Conservation (phyloP, 129 eudicot species). For the Glebionis coronaria region DNA sequence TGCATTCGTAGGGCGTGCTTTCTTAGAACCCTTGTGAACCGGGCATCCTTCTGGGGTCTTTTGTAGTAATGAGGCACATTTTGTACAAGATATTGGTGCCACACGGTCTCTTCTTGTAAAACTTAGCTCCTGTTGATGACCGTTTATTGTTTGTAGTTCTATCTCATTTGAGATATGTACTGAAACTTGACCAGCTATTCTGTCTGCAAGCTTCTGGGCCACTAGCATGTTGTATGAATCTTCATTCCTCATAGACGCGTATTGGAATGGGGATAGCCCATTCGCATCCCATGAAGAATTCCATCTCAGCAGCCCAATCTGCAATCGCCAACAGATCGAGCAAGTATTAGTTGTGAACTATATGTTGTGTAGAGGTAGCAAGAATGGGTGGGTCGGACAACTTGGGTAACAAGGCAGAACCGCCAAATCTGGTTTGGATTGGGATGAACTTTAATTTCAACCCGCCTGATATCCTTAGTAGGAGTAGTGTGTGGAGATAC, state of each 20-base stretch:
- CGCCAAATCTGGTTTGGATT: no score
- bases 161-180: constrained; percentile 52
- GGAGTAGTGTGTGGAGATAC: no score
- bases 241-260: constrained; percentile 73
- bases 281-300: constrained; percentile 61
- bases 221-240: constrained; percentile 67
- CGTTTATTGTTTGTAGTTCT: constrained; percentile 30
- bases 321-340: background rate
- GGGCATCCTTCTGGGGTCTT: constrained; percentile 41
- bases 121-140: constrained; percentile 25
- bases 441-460: no score
- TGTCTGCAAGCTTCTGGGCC: constrained; percentile 61
- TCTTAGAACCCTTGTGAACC: constrained; percentile 41
- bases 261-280: constrained; percentile 73
- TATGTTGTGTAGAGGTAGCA: background rate
- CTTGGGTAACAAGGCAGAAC: no score
- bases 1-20: constrained; percentile 4
- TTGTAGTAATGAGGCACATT: constrained; percentile 52
- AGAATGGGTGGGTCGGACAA: background rate
- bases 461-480: no score
- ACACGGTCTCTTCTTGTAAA: constrained; percentile 24
- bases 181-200: constrained; percentile 60
- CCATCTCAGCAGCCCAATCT: constrained; percentile 83
- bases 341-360: background rate
- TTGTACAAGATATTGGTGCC: constrained; percentile 51